Percentiles rank a stretch among this genome's conserved stretches.
Conservation (phyloP, 1,284 basidiomycete genomes). For the Fistulinella cinereoalba region DNA sequence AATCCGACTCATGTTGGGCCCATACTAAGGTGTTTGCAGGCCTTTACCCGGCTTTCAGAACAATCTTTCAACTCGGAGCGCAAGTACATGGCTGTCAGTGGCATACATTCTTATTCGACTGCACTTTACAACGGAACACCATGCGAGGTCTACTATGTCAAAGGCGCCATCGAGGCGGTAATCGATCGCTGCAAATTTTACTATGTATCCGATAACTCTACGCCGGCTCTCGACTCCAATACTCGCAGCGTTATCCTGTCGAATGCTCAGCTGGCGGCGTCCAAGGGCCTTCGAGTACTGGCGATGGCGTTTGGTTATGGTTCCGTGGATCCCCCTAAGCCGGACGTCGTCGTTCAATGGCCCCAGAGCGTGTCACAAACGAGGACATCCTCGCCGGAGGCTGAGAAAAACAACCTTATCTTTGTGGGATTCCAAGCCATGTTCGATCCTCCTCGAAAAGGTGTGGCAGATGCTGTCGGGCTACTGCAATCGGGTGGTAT, state of each 20-base stretch:
- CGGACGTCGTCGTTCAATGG: slow-evolving; percentile 21
- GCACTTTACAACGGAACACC: slow-evolving; percentile 39
- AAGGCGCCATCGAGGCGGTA: slow-evolving; percentile 89
- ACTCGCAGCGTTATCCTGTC: slow-evolving; percentile 64
- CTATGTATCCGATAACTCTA: slow-evolving; percentile 82
- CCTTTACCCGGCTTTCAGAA: slow-evolving; percentile 77
- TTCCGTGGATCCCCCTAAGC: slow-evolving; percentile 41
- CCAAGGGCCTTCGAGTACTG: slow-evolving; percentile 81
- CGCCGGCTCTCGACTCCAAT: slow-evolving; percentile 69
- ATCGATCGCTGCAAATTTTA: slow-evolving; percentile 85
- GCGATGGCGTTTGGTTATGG: slow-evolving; percentile 88
- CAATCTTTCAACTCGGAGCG: slow-evolving; percentile 89
- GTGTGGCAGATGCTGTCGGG: slow-evolving; percentile 86
- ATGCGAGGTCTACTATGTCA: slow-evolving; percentile 84
- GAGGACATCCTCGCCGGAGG: slow-evolving; percentile 33
- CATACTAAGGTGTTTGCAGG: slow-evolving; percentile 35
- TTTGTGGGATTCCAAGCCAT: slow-evolving; percentile 95
- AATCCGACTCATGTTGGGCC: background rate
- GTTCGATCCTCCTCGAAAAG: slow-evolving; percentile 91
- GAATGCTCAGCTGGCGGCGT: slow-evolving; percentile 70
- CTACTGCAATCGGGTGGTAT: slow-evolving; percentile 83
- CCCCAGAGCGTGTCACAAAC: slow-evolving; percentile 18
- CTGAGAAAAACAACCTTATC: slow-evolving; percentile 62
- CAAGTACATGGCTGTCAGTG: slow-evolving; percentile 91
- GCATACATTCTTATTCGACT: slow-evolving; percentile 46